A percentile compares a stretch with the other conserved stretches of the same genome.
These are phyloP conservation scores for Raphanus sativus DNA, from an alignment of 345 rosid genomes.

Conservation along the genomic window DNA sequence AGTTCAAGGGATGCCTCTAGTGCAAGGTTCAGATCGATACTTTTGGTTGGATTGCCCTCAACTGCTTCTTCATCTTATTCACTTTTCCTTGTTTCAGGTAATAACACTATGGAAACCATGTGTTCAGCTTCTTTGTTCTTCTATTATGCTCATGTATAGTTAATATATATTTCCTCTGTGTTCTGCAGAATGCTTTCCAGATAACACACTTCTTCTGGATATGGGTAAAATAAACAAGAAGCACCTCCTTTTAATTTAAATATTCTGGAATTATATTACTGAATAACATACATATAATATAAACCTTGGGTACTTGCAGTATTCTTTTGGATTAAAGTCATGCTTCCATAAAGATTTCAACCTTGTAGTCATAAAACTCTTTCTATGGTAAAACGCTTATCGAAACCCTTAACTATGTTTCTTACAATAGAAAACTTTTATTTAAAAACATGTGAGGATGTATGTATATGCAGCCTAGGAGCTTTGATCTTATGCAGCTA, in stretches of 20 bases:
- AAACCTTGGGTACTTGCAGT: conserved; percentile 48
- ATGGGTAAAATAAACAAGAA: conserved; percentile 51
- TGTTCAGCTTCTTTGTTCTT: background rate
- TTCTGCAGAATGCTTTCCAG: conserved; percentile 88
- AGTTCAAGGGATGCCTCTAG: conserved; percentile 93
- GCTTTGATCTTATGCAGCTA: conserved; percentile 78
- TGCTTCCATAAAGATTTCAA: conserved; percentile 70
- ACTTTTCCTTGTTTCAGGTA: conserved; percentile 91
- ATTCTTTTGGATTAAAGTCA: conserved; percentile 66
- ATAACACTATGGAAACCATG: background rate
- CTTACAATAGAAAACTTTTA: background rate
- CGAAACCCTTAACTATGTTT: background rate
- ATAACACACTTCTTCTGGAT: conserved; percentile 95
- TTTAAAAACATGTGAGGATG: background rate
- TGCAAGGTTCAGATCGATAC: conserved; percentile 78
- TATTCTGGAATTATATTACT: background rate
- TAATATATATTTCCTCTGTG: background rate
- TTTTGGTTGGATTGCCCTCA: conserved; percentile 89
- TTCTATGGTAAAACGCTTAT: conserved; percentile 56
- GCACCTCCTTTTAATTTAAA: background rate
- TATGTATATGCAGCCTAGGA: conserved; percentile 53
- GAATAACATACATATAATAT: background rate
- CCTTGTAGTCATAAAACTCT: conserved; percentile 52
- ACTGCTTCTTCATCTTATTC: conserved; percentile 78
- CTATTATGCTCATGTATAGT: background rate